Evolutionary conservation across 495 filamentous ascomycete species (phyloP).

Genomic region (Aspergillus carlsbadensis): DNA sequence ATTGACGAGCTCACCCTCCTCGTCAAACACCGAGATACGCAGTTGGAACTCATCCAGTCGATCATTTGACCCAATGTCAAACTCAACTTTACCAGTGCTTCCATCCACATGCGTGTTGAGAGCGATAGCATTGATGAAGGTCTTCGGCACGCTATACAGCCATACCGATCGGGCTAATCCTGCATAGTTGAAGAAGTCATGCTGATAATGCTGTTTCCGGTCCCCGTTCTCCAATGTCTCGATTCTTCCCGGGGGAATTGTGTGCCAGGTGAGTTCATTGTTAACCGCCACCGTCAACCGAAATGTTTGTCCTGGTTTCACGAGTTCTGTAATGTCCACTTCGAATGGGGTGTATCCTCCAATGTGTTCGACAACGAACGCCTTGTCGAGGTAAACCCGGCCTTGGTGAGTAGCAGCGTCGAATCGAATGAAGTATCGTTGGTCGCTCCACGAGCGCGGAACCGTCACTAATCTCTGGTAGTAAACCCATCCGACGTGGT

Average conservation of each 20-base stretch:
- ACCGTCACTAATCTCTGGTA: neutral
- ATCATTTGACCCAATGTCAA: too few species aligned
- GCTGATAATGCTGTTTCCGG: neutral
- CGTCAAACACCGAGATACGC: too few species aligned
- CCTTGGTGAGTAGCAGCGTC: neutral
- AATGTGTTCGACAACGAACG: neutral
- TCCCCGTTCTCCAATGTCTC: neutral
- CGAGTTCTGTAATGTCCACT: neutral
- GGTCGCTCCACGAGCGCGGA: neutral
- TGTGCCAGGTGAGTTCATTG: neutral
- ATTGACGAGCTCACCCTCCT: too few species aligned
- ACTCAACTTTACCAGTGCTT: too few species aligned
- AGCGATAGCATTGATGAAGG: too few species aligned
- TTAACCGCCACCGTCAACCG: neutral
- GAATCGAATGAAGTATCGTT: neutral
- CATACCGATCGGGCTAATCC: neutral
- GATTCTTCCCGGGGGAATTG: neutral
- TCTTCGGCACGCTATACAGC: neutral
- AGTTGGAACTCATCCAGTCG: too few species aligned
- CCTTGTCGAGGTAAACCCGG: neutral
- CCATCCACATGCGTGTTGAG: too few species aligned
- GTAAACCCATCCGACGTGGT: constrained; percentile 5
- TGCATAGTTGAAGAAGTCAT: constrained; percentile 4
- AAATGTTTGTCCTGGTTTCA: neutral
- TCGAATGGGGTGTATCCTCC: neutral